Percentiles rank a stretch among this genome's conserved stretches.
Evolutionary conservation across 768 basidiomycete genomes (phyloP).

Genomic region (Amanita phalloides): DNA sequence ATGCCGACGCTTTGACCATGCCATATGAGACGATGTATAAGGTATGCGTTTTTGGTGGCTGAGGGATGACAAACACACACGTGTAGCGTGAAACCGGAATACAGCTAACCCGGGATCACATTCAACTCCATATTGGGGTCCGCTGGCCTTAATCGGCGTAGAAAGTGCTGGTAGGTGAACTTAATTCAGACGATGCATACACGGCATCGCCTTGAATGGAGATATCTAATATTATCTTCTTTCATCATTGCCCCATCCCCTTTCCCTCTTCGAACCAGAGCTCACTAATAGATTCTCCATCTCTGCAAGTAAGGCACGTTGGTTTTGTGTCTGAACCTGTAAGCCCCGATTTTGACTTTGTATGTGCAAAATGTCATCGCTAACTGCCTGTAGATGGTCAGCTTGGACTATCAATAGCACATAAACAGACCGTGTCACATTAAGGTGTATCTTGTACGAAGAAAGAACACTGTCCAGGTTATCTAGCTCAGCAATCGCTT

Average conservation of each 20-base stretch:
- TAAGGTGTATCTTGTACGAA: conserved; percentile 93
- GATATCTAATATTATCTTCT: background rate
- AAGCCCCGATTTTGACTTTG: conserved; percentile 94
- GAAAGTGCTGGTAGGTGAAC: background rate
- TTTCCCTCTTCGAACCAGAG: background rate
- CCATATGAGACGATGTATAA: background rate
- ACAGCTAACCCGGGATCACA: too few species aligned
- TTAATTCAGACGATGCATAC: too few species aligned
- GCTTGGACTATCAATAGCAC: background rate
- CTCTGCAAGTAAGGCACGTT: conserved; percentile 73
- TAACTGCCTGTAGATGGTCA: conserved; percentile 55
- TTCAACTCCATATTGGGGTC: too few species aligned
- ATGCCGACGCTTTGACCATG: background rate
- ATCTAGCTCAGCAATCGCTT: conserved; percentile 81
- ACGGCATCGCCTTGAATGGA: background rate
- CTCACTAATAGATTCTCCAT: conserved; percentile 79
- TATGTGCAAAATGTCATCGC: conserved; percentile 91
- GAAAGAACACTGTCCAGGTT: conserved; percentile 83
- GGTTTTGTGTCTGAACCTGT: conserved; percentile 96
- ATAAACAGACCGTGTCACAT: conserved; percentile 40
- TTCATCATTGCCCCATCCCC: background rate
- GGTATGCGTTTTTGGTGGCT: background rate
- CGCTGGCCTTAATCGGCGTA: background rate
- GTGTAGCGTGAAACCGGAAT: background rate
- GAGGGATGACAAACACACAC: background rate